Evolutionary conservation across 2,329 filamentous ascomycete species (phyloP).

Genomic region (Pseudocercospora fijiensis): DNA sequence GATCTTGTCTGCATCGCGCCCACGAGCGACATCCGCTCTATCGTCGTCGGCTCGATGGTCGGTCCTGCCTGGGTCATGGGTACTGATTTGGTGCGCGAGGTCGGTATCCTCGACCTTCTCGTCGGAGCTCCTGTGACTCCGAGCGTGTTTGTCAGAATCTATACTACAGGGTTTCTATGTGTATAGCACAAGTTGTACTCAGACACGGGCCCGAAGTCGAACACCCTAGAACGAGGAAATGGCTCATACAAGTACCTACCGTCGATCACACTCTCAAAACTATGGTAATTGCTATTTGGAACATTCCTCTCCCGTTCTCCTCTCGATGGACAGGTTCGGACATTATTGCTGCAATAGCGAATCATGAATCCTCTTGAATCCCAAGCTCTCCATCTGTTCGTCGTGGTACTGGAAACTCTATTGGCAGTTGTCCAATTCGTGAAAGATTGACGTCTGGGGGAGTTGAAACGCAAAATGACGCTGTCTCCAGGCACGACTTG

Average conservation of each 20-base stretch:
- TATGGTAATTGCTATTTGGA: not conserved
- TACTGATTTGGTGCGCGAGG: not conserved
- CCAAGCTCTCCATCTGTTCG: not conserved
- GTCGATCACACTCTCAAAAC: not conserved
- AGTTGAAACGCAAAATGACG: not conserved
- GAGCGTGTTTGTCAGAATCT: not conserved
- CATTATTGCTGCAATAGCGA: not conserved
- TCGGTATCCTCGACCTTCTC: not conserved
- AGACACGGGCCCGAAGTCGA: not conserved
- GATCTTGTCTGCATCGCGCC: conserved; percentile 26
- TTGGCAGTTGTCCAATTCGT: not conserved
- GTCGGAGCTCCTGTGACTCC: not conserved
- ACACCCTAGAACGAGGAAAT: not conserved
- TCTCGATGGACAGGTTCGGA: not conserved
- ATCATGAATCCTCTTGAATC: not conserved
- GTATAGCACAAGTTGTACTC: not conserved
- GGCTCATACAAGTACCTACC: not conserved
- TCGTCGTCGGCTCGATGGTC: conserved; percentile 28
- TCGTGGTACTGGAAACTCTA: not conserved
- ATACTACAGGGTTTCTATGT: not conserved
- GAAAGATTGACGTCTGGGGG: not conserved
- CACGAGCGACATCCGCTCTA: conserved; percentile 25
- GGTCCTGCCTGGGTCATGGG: not conserved
- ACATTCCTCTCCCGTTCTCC: not conserved
- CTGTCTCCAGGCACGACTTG: not conserved